phyloP scores from a whole-genome alignment of 805 yeast species.

The Clavispora phyllophila region DNA sequence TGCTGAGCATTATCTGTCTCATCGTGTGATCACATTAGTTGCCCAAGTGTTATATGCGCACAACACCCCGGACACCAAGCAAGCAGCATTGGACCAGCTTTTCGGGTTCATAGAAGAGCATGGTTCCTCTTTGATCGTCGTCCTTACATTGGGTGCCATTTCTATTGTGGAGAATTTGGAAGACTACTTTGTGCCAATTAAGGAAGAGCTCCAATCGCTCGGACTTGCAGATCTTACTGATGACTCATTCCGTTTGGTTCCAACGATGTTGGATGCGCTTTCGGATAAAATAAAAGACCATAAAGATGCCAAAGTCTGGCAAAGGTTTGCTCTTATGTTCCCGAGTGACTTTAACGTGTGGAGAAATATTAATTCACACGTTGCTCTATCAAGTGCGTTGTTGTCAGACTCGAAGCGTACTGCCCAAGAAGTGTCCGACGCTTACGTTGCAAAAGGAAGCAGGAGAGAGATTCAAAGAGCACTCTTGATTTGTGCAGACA shows the following conservation, averaged over 20 bases:
- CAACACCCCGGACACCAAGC: conserved; percentile 70
- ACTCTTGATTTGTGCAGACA: conserved; percentile 53
- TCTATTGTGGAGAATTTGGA: conserved; percentile 57
- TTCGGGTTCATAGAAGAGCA: conserved; percentile 56
- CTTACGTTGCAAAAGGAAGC: conserved; percentile 44
- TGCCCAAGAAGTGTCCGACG: conserved; percentile 47
- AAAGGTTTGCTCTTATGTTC: conserved; percentile 65
- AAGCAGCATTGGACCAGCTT: conserved; percentile 81
- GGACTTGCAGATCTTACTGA: conserved; percentile 41
- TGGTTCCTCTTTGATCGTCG: conserved; percentile 65
- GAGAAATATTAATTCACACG: conserved; percentile 52
- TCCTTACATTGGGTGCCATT: conserved; percentile 76
- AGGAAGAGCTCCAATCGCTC: conserved; percentile 57
- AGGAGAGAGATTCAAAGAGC: conserved; percentile 63
- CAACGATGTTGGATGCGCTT: conserved; percentile 52
- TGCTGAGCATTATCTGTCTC: conserved; percentile 46
- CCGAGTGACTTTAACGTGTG: conserved; percentile 70
- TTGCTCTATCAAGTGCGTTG: conserved; percentile 56
- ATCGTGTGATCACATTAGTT: conserved; percentile 63
- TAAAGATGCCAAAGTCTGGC: conserved; percentile 43
- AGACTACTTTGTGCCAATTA: conserved; percentile 58
- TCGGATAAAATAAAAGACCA: conserved; percentile 32
- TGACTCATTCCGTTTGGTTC: conserved; percentile 54
- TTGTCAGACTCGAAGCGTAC: conserved; percentile 46
- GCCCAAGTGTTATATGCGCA: conserved; percentile 77